Base-by-base conservation (phyloP, 192 early-diverging fungal genomes). In the Gaertneriomyces sp. region DNA sequence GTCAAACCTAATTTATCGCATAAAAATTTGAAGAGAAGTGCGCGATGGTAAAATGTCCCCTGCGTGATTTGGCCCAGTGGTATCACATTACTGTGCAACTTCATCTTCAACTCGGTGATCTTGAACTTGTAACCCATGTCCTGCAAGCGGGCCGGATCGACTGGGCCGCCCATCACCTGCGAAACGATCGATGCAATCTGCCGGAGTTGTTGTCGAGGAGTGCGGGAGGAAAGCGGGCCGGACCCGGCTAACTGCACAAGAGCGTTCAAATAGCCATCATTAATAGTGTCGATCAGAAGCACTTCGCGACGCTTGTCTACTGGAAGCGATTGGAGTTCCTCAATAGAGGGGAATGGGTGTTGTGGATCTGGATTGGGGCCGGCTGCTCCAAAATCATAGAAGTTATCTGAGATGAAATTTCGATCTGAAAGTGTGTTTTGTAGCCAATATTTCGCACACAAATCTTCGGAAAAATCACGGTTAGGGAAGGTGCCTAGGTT, bases 371-470 rank as follows among this genome's bases (percentile, higher is more conserved):
- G 47, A 44, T 69, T 77, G 0, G 71, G 33, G 9, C 79, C 77
- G 6, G 80, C 79, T n/a, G 73, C 75, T 10, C 84, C 84, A 43
- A 77, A 42, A 62, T 85, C 81, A 60, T 85, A 85, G 51, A 85
- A 85, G 6, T 75, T 76, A 66, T 78, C 72, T 8, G 46, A 16
- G 60, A 85, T 80, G 20, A 61, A 8, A 69, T 85, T 84, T 19
- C 60, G 65, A 11, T 60, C 25, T 38, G 66, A 57, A 11, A 85
- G 66, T 25, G 71, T 59, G 66, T 84, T 74, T 40, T 56, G 64
- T 12, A 85, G 69, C 80, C 84, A 82, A 63, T 81, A 85, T 63
- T 85, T 85, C 53, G 80, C 81, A 2, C 79, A 63, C 11, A 82
- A 51, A 63, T 81, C 84, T 84, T 45, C 7, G 5, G 20, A 14